Evolutionary conservation across 2,329 filamentous ascomycete genomes (phyloP).

Genomic region (Claviceps lovelessii): DNA sequence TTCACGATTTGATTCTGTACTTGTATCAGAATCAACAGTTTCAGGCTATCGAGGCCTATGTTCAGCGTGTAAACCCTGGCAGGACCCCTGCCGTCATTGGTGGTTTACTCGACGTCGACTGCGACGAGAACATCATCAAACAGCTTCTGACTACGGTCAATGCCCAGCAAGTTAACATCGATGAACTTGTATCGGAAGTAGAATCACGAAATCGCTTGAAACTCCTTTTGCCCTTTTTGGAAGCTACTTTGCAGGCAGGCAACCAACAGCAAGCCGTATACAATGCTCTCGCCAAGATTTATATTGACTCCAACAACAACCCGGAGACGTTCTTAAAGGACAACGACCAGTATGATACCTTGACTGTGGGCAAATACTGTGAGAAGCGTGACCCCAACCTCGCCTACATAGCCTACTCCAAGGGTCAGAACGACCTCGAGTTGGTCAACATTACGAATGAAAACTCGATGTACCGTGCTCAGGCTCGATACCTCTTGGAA

Average conservation of each 20-base stretch:
- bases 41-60: slow-evolving; percentile 96
- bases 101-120: slow-evolving; percentile 88
- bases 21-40: slow-evolving; percentile 99
- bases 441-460: slow-evolving; percentile 97
- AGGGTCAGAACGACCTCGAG: slow-evolving; percentile 94
- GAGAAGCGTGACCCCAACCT: slow-evolving; percentile 96
- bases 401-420: slow-evolving; percentile 86
- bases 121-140: slow-evolving; percentile 93
- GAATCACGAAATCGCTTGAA: slow-evolving; percentile 91
- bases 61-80: slow-evolving; percentile 87
- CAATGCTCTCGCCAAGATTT: slow-evolving; percentile 97
- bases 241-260: slow-evolving; percentile 73
- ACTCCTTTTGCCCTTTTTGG: slow-evolving; percentile 87
- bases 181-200: slow-evolving; percentile 88
- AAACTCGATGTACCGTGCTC: slow-evolving; percentile 99
- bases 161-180: slow-evolving; percentile 74
- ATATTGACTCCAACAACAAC: slow-evolving; percentile 97
- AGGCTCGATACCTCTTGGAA: slow-evolving; percentile 87
- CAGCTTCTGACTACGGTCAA: slow-evolving; percentile 74
- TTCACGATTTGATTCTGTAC: slow-evolving; percentile 90
- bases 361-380: slow-evolving; percentile 91
- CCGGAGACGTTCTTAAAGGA: slow-evolving; percentile 95
- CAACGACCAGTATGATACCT: slow-evolving; percentile 90
- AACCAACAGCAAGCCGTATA: slow-evolving; percentile 95
- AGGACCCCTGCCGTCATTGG: slow-evolving; percentile 87